These are phyloP conservation scores for Nannizzia gypsea DNA, from an alignment of 2,329 filamentous ascomycete species.

Conservation along the genomic window DNA sequence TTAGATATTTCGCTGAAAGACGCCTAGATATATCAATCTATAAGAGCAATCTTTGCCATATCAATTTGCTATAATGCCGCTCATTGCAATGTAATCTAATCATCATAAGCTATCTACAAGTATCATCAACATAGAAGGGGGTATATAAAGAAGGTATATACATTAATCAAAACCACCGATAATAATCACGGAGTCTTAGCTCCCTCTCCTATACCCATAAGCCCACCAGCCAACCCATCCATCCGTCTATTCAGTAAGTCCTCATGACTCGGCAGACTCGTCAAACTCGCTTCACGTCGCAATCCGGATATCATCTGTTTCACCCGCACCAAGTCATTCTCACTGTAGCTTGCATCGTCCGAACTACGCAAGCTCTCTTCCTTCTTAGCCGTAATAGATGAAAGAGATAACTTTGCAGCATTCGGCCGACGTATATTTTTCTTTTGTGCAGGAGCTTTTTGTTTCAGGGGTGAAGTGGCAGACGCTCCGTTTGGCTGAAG, in stretches of 20 bases:
- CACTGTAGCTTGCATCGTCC: neutral
- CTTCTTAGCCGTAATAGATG: neutral
- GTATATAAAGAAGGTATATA: neutral
- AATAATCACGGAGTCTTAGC: slow-evolving; percentile 23
- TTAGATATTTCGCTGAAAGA: neutral
- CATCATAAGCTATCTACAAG: neutral
- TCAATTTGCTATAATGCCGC: neutral
- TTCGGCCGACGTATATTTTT: neutral
- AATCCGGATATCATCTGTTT: slow-evolving; percentile 10
- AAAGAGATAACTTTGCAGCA: slow-evolving; percentile 1
- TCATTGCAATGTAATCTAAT: neutral
- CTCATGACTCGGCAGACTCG: slow-evolving; percentile 45
- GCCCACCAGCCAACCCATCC: slow-evolving; percentile 42
- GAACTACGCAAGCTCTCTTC: neutral
- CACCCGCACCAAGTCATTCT: slow-evolving; percentile 7
- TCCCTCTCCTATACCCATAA: slow-evolving; percentile 37
- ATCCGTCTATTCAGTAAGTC: slow-evolving; percentile 46
- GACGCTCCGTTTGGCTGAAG: neutral
- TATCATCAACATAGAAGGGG: neutral
- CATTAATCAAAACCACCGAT: neutral
- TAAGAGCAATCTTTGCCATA: neutral
- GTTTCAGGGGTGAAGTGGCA: neutral
- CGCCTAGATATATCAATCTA: neutral
- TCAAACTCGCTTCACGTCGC: slow-evolving; percentile 36
- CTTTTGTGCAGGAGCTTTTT: neutral